A percentile compares a stretch with the other conserved stretches of the same genome.
Evolutionary conservation across 257 asterid genomes (phyloP).

Genomic region (Forsythia suspensa): DNA sequence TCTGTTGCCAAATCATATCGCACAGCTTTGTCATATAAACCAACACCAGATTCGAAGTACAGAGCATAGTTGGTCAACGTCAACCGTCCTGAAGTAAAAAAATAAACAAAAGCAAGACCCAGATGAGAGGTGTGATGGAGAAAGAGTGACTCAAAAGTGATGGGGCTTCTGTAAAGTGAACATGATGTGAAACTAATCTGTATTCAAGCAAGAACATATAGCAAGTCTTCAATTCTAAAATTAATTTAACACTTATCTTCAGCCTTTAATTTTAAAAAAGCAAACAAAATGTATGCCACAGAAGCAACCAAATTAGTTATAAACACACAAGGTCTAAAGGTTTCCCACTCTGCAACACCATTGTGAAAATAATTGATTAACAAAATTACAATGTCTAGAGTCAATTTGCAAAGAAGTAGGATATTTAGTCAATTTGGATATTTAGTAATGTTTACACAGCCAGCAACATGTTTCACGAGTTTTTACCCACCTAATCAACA

Average conservation of each 20-base stretch:
- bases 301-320: neutral
- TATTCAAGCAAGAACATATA: conserved; percentile 11
- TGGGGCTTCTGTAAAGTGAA: neutral
- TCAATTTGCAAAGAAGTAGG: too few species aligned
- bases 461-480: conserved; percentile 15
- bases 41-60: conserved; percentile 88
- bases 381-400: neutral
- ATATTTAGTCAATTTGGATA: conserved; percentile 2
- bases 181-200: neutral
- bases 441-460: neutral
- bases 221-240: conserved; percentile 10
- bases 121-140: conserved; percentile 9
- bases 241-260: neutral
- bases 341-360: conserved; percentile 4
- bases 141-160: conserved; percentile 9
- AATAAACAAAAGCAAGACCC: conserved; percentile 23
- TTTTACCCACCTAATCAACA: conserved; percentile 23
- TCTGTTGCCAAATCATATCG: conserved; percentile 77
- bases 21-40: conserved; percentile 84
- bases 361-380: conserved; percentile 9
- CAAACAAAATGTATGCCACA: neutral
- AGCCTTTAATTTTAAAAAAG: neutral
- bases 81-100: conserved; percentile 66
- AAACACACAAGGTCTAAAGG: neutral
- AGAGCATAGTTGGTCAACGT: conserved; percentile 81